A percentile compares a stretch with the other conserved stretches of the same genome.
Conservation (phyloP, 768 basidiomycete genomes). For the Hortiboletus flavorubellus region DNA sequence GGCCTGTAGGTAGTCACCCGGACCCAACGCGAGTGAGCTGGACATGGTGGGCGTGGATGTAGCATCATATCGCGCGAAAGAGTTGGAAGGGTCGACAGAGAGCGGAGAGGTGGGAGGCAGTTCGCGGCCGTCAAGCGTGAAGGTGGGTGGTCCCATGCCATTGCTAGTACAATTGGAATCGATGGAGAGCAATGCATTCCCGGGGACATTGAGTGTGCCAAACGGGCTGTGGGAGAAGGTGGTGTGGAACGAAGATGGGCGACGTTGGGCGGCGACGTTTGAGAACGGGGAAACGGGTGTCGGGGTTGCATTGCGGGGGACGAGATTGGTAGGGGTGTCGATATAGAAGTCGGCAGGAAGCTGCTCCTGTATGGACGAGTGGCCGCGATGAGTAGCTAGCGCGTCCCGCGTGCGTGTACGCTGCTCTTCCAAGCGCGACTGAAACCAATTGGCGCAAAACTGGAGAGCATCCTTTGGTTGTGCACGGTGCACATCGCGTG, state of each 20-base stretch:
- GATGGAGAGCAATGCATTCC: slow-evolving; percentile 68
- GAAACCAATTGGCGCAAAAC: slow-evolving; percentile 94
- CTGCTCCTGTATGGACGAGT: slow-evolving; percentile 46
- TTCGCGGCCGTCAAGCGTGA: slow-evolving; percentile 58
- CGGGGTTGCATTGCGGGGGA: slow-evolving; percentile 31
- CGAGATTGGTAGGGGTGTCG: slow-evolving; percentile 44
- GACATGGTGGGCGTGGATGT: slow-evolving; percentile 43
- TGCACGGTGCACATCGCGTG: slow-evolving; percentile 79
- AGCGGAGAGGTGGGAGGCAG: slow-evolving; percentile 61
- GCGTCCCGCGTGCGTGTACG: slow-evolving; percentile 68
- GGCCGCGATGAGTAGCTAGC: slow-evolving; percentile 45
- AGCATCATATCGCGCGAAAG: slow-evolving; percentile 52
- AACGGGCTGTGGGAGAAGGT: slow-evolving; percentile 66
- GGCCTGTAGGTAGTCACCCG: slow-evolving; percentile 67
- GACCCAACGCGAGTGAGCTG: slow-evolving; percentile 37
- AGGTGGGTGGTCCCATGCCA: slow-evolving; percentile 45
- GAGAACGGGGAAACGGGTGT: slow-evolving; percentile 56
- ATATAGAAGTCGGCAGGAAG: slow-evolving; percentile 57
- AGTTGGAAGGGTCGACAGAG: slow-evolving; percentile 39
- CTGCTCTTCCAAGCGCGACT: slow-evolving; percentile 82
- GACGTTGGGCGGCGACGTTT: slow-evolving; percentile 42
- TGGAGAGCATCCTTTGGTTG: slow-evolving; percentile 91
- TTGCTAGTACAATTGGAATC: slow-evolving; percentile 34
- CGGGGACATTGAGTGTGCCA: slow-evolving; percentile 75
- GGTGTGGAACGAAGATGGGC: slow-evolving; percentile 51